Conservation (phyloP, 148 eudicot genomes). For the Silene conica region DNA sequence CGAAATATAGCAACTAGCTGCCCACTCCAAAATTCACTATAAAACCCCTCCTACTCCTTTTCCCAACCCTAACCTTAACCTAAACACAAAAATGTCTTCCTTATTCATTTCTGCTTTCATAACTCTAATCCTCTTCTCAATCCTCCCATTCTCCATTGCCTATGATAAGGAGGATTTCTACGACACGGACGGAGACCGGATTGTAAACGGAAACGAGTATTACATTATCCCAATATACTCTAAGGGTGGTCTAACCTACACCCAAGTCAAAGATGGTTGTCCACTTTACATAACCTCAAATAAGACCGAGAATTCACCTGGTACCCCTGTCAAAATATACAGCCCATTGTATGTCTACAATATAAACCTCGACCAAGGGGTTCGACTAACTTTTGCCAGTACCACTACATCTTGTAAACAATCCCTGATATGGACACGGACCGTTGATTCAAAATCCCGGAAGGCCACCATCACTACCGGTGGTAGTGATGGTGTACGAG, state of each 20-base stretch:
- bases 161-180: too few relatives aligned
- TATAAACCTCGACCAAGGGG: too few relatives aligned
- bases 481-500: neutral
- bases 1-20: too few relatives aligned
- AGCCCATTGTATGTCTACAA: too few relatives aligned
- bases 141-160: neutral
- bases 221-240: neutral
- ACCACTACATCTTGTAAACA: neutral
- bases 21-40: too few relatives aligned
- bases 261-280: neutral
- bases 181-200: neutral
- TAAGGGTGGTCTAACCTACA: neutral
- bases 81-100: neutral
- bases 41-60: too few relatives aligned
- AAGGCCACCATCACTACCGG: neutral
- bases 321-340: neutral
- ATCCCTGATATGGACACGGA: neutral
- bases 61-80: too few relatives aligned
- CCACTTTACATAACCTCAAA: constrained; percentile 1
- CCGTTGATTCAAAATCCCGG: neutral
- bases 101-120: neutral
- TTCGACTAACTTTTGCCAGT: neutral
- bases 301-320: neutral
- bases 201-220: neutral
- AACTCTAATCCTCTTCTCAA: neutral